Base-by-base conservation (phyloP, 1,284 basidiomycete species). In the Agaricales sp. region DNA sequence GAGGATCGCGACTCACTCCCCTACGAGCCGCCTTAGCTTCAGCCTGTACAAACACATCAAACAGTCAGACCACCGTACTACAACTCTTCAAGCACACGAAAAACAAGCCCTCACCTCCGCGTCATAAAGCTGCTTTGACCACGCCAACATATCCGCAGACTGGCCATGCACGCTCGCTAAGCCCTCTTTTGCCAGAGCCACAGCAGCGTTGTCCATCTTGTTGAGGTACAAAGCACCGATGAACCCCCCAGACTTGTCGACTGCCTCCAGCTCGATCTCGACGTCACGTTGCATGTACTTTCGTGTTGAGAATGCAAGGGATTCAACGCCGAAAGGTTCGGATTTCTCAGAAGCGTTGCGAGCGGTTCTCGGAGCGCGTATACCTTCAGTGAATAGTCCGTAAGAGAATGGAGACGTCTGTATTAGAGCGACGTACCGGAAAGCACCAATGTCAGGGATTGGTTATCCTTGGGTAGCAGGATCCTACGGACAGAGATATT, bases 191-290 rank as follows among this genome's bases (percentile, higher is more conserved):
- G 87, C 83, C 14, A 99, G 75, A 25, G 81, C 67, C 39, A 94
- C 71, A 1, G 92, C 94, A 43, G 79, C 83, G 62, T 97, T 98
- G 55, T 92, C 87, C 1, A 70, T 80, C 62, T 91, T 91, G 60
- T 90, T 91, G 58, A 87, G 56, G 65, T 87, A 96, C 50, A 97
- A 71, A 1, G 85, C 70, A 14, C 95, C 95, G 56, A 99, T 94
- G 68, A 97, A 98, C 4, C 95, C 94, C 37, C 95, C 95, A 14
- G 86, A 86, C 68, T 96, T 97, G 71, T 99, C 95, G 13, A 86
- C 82, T 43, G 80, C 77, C 52, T 95, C 88, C 43, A 97, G 82
- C 56, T 91, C 85, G 53, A 98, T 82, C 65, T 99, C 95, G 13
- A 93, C 86, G 59, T 99, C 96, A 20, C 94, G 81, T 65, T 99